Base-by-base conservation (phyloP, 2,329 filamentous ascomycete species). In the Cladosporium cucumerinum region DNA sequence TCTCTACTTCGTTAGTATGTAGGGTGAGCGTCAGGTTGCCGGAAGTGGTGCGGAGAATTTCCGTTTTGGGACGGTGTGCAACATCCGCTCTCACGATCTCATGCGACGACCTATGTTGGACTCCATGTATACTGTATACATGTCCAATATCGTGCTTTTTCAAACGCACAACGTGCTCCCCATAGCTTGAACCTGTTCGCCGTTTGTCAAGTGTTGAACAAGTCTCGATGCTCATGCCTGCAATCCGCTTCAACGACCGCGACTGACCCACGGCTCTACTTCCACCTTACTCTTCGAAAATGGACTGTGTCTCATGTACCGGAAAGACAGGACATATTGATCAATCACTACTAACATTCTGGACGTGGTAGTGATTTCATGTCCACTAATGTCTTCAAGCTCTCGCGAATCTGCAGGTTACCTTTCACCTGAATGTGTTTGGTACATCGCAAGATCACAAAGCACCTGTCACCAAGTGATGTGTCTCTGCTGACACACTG, bases 1-100 rank as follows among this genome's bases (percentile, higher is more conserved):
- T 39, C 32, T 62, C 32, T 10, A 30, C 34, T 62, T 62, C 26
- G 25, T 25, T 55, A 34, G 23, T 28, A 18, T 46, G 23, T 36
- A 36, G 32, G 25, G 46, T 30, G 48, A 30, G 25, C 30, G 48
- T 55, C 49, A 11, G 23, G 36, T 16, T 39, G 23, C 25, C 34
- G 60, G 60, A 18, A 30, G 49, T 62, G 46, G 28, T 61, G 59
- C 59, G 59, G 59, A 43, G 30, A 28, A 39, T 23, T 61, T 61
- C 59, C 59, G 12, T n/a, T 36, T 61, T 30, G 48, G 59, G 59
- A 54, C 12, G 14, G 1, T 21, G 26, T 5, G 3, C 3, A 16
- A 46, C 7, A 8, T 21, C 39, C 39, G 39, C 39, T 46, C 18
- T 46, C n/a, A 16, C 39, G 39, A 21, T 46, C n/a, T 46, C 39